These are phyloP conservation scores for Penicillium cinerascens DNA, from an alignment of 495 filamentous ascomycete genomes.

Conservation along the genomic window DNA sequence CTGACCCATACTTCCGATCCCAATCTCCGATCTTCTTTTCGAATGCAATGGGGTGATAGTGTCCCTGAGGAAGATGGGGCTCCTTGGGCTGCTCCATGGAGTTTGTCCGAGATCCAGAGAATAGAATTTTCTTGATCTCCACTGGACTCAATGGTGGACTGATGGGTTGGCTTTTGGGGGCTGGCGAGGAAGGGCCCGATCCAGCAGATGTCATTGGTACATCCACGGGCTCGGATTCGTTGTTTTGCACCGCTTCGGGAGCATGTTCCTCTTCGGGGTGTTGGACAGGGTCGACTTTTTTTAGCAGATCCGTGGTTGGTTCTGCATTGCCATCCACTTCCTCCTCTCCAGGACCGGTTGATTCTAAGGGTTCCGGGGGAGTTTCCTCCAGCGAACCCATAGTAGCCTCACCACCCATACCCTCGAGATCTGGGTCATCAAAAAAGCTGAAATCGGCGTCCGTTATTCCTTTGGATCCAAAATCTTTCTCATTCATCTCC, in stretches of 20 bases:
- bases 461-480: constrained; percentile 76
- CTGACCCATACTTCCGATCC: constrained; percentile 49
- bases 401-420: constrained; percentile 16
- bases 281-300: not conserved
- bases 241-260: not conserved
- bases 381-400: constrained; percentile 11
- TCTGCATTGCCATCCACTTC: not conserved
- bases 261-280: not conserved
- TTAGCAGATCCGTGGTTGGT: not conserved
- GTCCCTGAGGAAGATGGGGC: constrained; percentile 30
- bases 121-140: constrained; percentile 47
- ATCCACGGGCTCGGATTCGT: not conserved
- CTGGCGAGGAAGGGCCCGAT: constrained; percentile 12
- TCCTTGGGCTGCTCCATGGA: constrained; percentile 3
- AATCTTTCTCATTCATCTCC: constrained; percentile 70
- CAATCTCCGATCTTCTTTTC: constrained; percentile 41
- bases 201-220: constrained; percentile 7
- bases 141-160: constrained; percentile 52
- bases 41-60: constrained; percentile 49
- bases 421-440: constrained; percentile 56
- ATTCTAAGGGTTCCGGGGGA: constrained; percentile 6
- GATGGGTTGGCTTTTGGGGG: constrained; percentile 30
- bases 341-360: constrained; percentile 7
- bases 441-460: constrained; percentile 92
- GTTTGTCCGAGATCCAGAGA: constrained; percentile 26